These are phyloP conservation scores for Ceriops decandra DNA, from an alignment of 345 rosid species.

Conservation along the genomic window DNA sequence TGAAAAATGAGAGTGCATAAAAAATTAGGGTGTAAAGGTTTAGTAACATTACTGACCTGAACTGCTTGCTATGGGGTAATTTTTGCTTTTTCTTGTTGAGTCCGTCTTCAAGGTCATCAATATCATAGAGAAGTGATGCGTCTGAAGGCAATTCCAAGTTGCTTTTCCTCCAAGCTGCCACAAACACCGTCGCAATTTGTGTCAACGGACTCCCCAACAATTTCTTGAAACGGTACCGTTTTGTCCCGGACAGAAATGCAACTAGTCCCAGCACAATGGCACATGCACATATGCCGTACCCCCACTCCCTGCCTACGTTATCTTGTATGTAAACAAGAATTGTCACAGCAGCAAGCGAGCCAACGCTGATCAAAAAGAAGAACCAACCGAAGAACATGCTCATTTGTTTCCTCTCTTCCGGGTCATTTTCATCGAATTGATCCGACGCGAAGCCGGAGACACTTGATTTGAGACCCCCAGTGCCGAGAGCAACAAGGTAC, in stretches of 20 bases:
- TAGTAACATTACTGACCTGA: constrained; percentile 46
- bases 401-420: constrained; percentile 61
- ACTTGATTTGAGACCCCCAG: constrained; percentile 94
- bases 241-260: constrained; percentile 70
- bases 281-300: constrained; percentile 77
- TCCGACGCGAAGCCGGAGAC: constrained; percentile 96
- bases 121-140: constrained; percentile 41
- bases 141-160: constrained; percentile 57
- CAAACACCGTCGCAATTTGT: constrained; percentile 66
- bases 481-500: constrained; percentile 82
- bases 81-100: constrained; percentile 58
- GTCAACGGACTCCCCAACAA: constrained; percentile 91
- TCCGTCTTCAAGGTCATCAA: constrained; percentile 45
- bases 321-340: constrained; percentile 89
- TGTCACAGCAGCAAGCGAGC: constrained; percentile 77
- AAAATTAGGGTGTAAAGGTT: not conserved
- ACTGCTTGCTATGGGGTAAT: constrained; percentile 67
- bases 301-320: constrained; percentile 77
- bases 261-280: constrained; percentile 57
- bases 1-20: not conserved
- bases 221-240: constrained; percentile 77
- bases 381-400: constrained; percentile 80
- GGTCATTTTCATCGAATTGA: constrained; percentile 80
- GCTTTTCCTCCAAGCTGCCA: constrained; percentile 69
- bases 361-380: constrained; percentile 85